Conservation (phyloP, 345 rosid genomes). For the Laguncularia racemosa region DNA sequence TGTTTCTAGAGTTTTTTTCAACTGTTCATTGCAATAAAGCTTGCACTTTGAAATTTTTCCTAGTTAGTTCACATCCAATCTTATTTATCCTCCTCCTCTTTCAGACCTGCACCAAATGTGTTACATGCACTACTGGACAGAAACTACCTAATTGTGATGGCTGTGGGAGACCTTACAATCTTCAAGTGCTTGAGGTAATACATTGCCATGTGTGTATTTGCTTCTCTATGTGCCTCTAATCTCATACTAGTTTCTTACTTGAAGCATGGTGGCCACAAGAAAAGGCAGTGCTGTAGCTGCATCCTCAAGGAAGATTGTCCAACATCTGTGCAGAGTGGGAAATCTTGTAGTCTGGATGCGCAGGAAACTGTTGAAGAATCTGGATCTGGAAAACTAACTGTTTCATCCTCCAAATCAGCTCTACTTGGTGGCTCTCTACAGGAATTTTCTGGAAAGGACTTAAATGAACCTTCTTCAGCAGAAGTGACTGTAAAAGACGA, state of each 20-base stretch:
- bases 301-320: slow-evolving; percentile 11
- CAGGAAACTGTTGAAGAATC: slow-evolving; percentile 14
- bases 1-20: too few relatives aligned
- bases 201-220: too few relatives aligned
- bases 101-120: slow-evolving; percentile 15
- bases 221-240: too few relatives aligned
- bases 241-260: slow-evolving; percentile 1
- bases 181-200: slow-evolving; percentile 11
- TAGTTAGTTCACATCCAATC: neutral
- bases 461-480: slow-evolving; percentile 7
- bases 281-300: slow-evolving; percentile 20
- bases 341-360: slow-evolving; percentile 13
- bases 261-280: slow-evolving; percentile 7
- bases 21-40: too few relatives aligned
- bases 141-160: slow-evolving; percentile 15
- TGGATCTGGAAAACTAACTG: slow-evolving; percentile 2
- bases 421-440: slow-evolving; percentile 1
- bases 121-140: slow-evolving; percentile 11
- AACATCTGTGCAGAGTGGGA: slow-evolving; percentile 6
- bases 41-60: neutral
- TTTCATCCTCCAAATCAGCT: slow-evolving; percentile 9
- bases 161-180: slow-evolving; percentile 19
- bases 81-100: neutral
- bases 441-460: slow-evolving; percentile 14
- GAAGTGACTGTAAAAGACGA: too few relatives aligned